Base-by-base conservation (phyloP, 2,329 filamentous ascomycete genomes). In the Neophaeococcomyces mojaviensis region DNA sequence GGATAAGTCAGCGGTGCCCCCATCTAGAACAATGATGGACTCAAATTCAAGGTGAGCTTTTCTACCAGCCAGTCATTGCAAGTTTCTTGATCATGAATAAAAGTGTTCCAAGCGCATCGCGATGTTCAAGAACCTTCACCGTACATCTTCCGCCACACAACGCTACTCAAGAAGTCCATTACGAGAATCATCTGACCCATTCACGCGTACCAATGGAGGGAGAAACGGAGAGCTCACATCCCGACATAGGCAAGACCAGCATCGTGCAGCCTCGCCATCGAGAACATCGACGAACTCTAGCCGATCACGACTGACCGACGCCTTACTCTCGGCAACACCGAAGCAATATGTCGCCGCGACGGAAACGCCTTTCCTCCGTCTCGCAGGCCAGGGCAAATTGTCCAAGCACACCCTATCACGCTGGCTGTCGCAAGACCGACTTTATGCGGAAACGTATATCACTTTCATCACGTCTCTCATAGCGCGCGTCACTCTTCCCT, bases 341-440 rank as follows among this genome's bases (percentile, higher is more conserved):
- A 34, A 48, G 9, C 15, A 46, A 20, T 50, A 52, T 41, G 24
- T 46, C 20, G 13, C 44, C 10, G 54, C 83, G 9, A 86, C 82
- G 0, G 79, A 82, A 49, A 74, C 80, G 44, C 71, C 77, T 0
- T 87, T 88, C 64, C 76, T 88, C 42, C 70, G 68, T 9, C 72
- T 77, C 39, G 82, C 83, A 4, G 82, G 82, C 12, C 69, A 72
- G 46, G 83, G 84, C 18, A 75, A 72, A 0, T 67, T 84, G 15
- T 67, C 76, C 15, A 77, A 77, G 39, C 58, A 68, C 0, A 64
- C 70, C 1, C 68, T 87, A 9, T 73, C 75, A 16, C 71, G 73
- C 61, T 88, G 84, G 84, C 77, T 88, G 35, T 77, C 79, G 10
- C 83, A 86, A 62, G 83, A 87, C 62, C 71, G 79, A 7, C 74